Base-by-base conservation (phyloP, 2,329 filamentous ascomycete species). In the Chaetothyriales sp. region DNA sequence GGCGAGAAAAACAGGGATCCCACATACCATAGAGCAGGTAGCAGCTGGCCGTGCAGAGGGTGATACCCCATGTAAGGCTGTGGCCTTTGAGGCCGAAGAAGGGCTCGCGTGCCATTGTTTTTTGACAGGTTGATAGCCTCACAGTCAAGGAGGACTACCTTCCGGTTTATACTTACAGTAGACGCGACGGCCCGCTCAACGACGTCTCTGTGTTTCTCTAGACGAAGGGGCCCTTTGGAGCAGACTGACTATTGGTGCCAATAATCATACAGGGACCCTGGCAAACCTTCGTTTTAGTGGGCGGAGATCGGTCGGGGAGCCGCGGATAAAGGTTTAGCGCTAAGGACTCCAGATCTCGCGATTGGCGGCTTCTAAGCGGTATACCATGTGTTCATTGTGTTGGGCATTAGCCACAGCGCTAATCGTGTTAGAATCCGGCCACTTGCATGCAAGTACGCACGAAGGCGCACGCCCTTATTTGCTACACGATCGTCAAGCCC, bases 21-120 rank as follows among this genome's bases (percentile, higher is more conserved):
- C 26, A 18, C 49, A 12, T 52, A 52, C 51, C 52, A 45, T 51
- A 54, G 10, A 54, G 36, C 20, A 54, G 47, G 46, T 51, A 54
- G 18, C 49, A 49, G 42, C 52, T 54, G 10, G 49, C 52, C 9
- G 52, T 51, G 22, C 45, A 46, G 18, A 49, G 25, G 28, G 45
- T 54, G 47, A 54, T 51, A 12, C 46, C 52, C 52, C 49, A 51
- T 44, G 52, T 52, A n/a, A 54, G 50, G 15, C 49, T 44, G 28
- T 22, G 26, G 47, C 50, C 52, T 28, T 50, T 20, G n/a, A 54
- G 50, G 44, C 52, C 52, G 19, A 52, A 48, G 46, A 54, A 54
- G 15, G 51, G 51, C 44, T 53, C 32, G 32, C 32, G 32, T 39
- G 32, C 32, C 32, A 39, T 39, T 4, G 12, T 15, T 10, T 4